These are phyloP conservation scores for Fusarium pininemorale DNA, from an alignment of 2,329 filamentous ascomycete genomes.

Conservation along the genomic window DNA sequence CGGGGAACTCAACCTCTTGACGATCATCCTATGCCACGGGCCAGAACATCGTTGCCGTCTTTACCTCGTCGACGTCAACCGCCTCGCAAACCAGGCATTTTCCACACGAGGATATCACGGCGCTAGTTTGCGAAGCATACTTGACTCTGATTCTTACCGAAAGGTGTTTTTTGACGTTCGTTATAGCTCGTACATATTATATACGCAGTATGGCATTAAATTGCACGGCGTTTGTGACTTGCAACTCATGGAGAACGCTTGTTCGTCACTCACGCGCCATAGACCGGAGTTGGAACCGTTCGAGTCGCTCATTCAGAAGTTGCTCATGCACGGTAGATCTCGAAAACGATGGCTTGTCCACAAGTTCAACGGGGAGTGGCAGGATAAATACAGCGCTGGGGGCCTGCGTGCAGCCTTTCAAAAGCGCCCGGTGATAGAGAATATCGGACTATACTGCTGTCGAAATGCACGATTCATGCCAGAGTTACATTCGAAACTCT, in stretches of 20 bases:
- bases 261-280: rapidly evolving
- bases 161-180: background rate
- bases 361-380: background rate
- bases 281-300: rapidly evolving
- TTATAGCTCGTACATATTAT: background rate
- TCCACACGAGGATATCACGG: background rate
- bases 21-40: background rate
- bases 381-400: rapidly evolving
- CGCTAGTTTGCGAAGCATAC: background rate
- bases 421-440: rapidly evolving
- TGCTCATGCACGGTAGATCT: rapidly evolving
- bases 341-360: background rate
- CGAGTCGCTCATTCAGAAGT: background rate
- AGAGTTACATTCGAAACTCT: background rate
- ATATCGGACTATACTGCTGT: background rate
- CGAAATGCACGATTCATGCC: background rate
- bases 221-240: background rate
- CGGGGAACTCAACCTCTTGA: background rate
- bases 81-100: background rate
- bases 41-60: background rate
- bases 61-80: background rate
- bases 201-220: background rate
- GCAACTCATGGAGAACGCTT: background rate
- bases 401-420: background rate
- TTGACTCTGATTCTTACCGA: background rate